Percentiles rank a stretch among this genome's conserved stretches.
Evolutionary conservation across 495 filamentous ascomycete species (phyloP).

Genomic region (Aeminium ludgeri): DNA sequence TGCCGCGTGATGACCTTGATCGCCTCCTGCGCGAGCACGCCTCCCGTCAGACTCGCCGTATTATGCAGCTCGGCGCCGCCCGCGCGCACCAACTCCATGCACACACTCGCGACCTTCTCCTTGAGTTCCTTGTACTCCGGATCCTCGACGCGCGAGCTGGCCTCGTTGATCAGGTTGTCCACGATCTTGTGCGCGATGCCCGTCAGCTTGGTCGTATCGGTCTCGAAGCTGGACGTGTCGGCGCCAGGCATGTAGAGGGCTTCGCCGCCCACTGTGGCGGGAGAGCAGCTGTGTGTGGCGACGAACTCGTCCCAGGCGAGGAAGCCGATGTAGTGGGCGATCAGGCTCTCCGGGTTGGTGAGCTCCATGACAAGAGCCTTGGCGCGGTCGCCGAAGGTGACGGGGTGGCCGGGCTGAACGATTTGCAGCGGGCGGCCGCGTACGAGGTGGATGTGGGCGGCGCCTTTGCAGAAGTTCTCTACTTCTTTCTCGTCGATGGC

Average conservation of each 20-base stretch:
- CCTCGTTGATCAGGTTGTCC: constrained; percentile 32
- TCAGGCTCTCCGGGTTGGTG: constrained; percentile 38
- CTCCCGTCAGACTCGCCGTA: constrained; percentile 75
- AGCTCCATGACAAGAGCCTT: constrained; percentile 21
- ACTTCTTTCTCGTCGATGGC: constrained; percentile 57
- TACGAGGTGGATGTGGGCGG: constrained; percentile 81
- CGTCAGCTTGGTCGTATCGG: constrained; percentile 19
- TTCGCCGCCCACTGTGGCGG: constrained; percentile 8
- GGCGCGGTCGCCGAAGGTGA: constrained; percentile 11
- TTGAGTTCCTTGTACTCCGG: constrained; percentile 32
- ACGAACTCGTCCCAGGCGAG: constrained; percentile 43
- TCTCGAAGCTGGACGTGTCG: constrained; percentile 14
- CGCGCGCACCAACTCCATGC: constrained; percentile 39
- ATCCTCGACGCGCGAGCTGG: constrained; percentile 27
- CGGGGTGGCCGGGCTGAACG: constrained; percentile 20
- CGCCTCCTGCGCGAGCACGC: constrained; percentile 85
- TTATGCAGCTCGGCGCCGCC: constrained; percentile 86
- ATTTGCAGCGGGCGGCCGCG: constrained; percentile 41
- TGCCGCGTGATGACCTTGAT: constrained; percentile 94
- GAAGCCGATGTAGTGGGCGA: constrained; percentile 64
- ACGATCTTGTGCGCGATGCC: constrained; percentile 28
- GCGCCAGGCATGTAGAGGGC: constrained; percentile 13
- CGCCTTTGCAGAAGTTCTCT: constrained; percentile 88
- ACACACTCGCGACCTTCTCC: constrained; percentile 20
- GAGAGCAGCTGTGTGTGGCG: constrained; percentile 19